Conservation (phyloP, 1,139 yeast genomes). For the Magnusiomyces sp. region DNA sequence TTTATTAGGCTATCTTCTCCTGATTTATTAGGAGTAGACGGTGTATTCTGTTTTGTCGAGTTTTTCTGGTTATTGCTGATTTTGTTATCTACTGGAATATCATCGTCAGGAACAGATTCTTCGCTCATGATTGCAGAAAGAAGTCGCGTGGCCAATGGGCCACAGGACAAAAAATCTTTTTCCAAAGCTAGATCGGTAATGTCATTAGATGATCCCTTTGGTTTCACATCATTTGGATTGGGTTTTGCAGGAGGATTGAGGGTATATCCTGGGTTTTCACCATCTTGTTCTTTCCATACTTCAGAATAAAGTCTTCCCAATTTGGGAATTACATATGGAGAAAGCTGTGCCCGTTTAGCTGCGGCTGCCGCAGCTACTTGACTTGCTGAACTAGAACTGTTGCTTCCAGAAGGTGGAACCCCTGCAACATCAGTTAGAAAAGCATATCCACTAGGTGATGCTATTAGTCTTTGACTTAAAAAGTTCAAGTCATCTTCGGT, state of each 20-base stretch:
- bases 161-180: slow-evolving; percentile 66
- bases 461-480: slow-evolving; percentile 43
- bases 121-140: slow-evolving; percentile 68
- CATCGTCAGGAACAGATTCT: slow-evolving; percentile 28
- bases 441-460: slow-evolving; percentile 34
- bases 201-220: slow-evolving; percentile 46
- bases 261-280: slow-evolving; percentile 33
- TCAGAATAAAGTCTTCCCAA: slow-evolving; percentile 76
- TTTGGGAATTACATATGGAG: slow-evolving; percentile 56
- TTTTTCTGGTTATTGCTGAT: neutral
- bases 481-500: slow-evolving; percentile 75
- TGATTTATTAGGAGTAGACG: neutral
- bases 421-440: slow-evolving; percentile 22
- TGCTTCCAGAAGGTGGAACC: slow-evolving; percentile 17
- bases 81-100: slow-evolving; percentile 11
- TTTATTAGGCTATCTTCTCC: slow-evolving; percentile 16
- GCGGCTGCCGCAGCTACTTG: slow-evolving; percentile 19
- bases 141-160: slow-evolving; percentile 82
- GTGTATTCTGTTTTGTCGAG: neutral
- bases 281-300: slow-evolving; percentile 81
- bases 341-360: slow-evolving; percentile 24
- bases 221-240: slow-evolving; percentile 15
- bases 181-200: slow-evolving; percentile 60
- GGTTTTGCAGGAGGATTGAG: slow-evolving; percentile 23
- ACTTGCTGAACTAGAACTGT: slow-evolving; percentile 19